Evolutionary conservation across 495 filamentous ascomycete species (phyloP).

Genomic region (Neurospora sp.): DNA sequence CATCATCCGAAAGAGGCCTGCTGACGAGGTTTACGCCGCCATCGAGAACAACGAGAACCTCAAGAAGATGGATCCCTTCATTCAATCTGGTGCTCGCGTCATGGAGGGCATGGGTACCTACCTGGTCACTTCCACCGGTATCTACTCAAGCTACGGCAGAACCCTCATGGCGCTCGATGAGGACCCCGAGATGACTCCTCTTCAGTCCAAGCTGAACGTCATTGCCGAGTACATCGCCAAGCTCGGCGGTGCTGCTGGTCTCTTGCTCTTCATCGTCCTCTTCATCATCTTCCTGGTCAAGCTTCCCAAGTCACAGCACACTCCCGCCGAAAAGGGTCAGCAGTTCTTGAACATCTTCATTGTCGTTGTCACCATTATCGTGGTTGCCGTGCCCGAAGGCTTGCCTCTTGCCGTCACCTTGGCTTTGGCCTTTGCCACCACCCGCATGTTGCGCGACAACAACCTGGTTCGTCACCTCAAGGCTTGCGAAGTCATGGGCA

Average conservation of each 20-base stretch:
- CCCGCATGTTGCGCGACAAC: conserved; percentile 89
- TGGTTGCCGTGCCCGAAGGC: conserved; percentile 91
- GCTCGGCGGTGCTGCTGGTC: conserved; percentile 72
- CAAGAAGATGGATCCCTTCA: conserved; percentile 88
- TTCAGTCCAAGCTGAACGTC: conserved; percentile 85
- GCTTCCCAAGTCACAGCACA: conserved; percentile 40
- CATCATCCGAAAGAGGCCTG: conserved; percentile 59
- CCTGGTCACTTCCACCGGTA: conserved; percentile 74
- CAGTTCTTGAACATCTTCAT: conserved; percentile 89
- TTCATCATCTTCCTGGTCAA: conserved; percentile 80
- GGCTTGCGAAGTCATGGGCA: conserved; percentile 98
- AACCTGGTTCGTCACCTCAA: conserved; percentile 84
- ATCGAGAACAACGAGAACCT: conserved; percentile 66
- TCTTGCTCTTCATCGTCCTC: conserved; percentile 80
- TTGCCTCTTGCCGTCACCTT: conserved; percentile 87
- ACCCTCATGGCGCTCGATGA: conserved; percentile 91
- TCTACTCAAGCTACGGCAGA: conserved; percentile 83
- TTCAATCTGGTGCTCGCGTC: conserved; percentile 84
- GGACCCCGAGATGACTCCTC: conserved; percentile 83
- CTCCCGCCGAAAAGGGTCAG: conserved; percentile 70
- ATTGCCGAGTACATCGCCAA: conserved; percentile 93
- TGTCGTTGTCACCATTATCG: conserved; percentile 87
- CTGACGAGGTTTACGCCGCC: conserved; percentile 68
- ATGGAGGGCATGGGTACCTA: conserved; percentile 86
- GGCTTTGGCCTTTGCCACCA: conserved; percentile 89